Percentiles rank a stretch among this genome's conserved stretches.
These are phyloP conservation scores for Thielaviopsis punctulata DNA, from an alignment of 2,329 filamentous ascomycete genomes.

Conservation along the genomic window DNA sequence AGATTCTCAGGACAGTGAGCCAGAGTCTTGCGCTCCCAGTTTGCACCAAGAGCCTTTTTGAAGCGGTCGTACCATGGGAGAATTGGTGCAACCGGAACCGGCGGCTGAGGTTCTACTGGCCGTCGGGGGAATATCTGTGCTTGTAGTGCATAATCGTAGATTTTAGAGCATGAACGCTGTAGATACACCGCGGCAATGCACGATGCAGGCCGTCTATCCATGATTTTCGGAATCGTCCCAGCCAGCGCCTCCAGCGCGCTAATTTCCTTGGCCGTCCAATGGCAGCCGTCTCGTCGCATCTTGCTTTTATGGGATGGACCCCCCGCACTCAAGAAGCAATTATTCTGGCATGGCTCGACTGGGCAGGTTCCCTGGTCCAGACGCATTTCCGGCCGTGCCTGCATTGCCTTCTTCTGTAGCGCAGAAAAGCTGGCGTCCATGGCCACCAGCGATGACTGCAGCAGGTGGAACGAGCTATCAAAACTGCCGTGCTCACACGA, in stretches of 20 bases:
- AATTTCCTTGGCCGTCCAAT: not conserved
- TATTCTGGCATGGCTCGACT: slow-evolving; percentile 1
- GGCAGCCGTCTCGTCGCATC: slow-evolving; percentile 2
- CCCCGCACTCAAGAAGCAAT: slow-evolving; percentile 6
- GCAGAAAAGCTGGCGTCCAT: slow-evolving; percentile 3
- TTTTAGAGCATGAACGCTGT: slow-evolving; percentile 5
- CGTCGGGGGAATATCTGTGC: not conserved
- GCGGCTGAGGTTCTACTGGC: not conserved
- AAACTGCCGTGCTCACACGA: slow-evolving; percentile 46
- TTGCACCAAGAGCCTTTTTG: slow-evolving; percentile 34
- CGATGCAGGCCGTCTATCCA: slow-evolving; percentile 3
- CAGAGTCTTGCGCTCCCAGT: slow-evolving; percentile 38
- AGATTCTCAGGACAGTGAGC: slow-evolving; percentile 39
- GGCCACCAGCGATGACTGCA: slow-evolving; percentile 6
- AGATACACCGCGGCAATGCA: slow-evolving; percentile 10
- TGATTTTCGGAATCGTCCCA: slow-evolving; percentile 4
- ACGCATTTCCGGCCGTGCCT: not conserved
- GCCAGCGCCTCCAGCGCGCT: not conserved
- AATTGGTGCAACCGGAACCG: slow-evolving; percentile 19
- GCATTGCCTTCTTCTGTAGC: slow-evolving; percentile 2
- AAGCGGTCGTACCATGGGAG: slow-evolving; percentile 39
- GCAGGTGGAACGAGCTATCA: slow-evolving; percentile 17
- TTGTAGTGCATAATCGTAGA: not conserved
- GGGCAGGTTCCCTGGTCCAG: not conserved
- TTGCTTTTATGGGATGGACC: not conserved